These are phyloP conservation scores for Salvia sclarea DNA, from an alignment of 305 asterid genomes.

Conservation along the genomic window DNA sequence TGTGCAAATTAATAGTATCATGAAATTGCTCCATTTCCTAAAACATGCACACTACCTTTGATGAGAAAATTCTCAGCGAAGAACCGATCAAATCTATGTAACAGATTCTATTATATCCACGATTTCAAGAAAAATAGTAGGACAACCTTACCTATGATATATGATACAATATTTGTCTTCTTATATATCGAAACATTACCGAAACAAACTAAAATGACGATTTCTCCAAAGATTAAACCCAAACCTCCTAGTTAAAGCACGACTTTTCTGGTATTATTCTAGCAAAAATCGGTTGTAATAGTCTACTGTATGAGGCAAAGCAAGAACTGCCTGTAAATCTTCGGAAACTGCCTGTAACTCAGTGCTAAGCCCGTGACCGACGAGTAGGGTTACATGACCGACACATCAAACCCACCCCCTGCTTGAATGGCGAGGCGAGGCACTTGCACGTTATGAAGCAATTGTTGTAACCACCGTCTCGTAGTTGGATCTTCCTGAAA, in stretches of 20 bases:
- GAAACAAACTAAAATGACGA: not conserved
- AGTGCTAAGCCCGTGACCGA: not conserved
- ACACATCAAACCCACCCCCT: slow-evolving; percentile 77
- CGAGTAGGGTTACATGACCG: slow-evolving; percentile 31
- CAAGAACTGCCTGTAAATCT: not conserved
- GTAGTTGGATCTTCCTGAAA: slow-evolving; percentile 82
- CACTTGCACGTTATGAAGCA: slow-evolving; percentile 66
- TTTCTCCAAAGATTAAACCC: slow-evolving; percentile 8
- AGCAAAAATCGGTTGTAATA: not conserved
- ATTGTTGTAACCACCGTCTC: slow-evolving; percentile 80
- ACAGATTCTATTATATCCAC: not conserved
- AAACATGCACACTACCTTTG: not conserved
- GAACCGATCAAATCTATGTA: not conserved
- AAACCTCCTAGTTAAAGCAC: slow-evolving; percentile 3
- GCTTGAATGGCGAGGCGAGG: slow-evolving; percentile 64
- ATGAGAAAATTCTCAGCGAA: not conserved
- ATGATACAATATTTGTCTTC: not conserved
- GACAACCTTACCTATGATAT: not conserved
- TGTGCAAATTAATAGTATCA: too few relatives aligned
- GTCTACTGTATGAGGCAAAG: not conserved
- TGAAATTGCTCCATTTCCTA: too few relatives aligned
- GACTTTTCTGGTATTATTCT: not conserved
- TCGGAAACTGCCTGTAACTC: not conserved
- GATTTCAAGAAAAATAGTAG: not conserved
- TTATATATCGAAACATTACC: not conserved